phyloP scores from a whole-genome alignment of 1,284 basidiomycete species.

The Quambalaria eucalypti region DNA sequence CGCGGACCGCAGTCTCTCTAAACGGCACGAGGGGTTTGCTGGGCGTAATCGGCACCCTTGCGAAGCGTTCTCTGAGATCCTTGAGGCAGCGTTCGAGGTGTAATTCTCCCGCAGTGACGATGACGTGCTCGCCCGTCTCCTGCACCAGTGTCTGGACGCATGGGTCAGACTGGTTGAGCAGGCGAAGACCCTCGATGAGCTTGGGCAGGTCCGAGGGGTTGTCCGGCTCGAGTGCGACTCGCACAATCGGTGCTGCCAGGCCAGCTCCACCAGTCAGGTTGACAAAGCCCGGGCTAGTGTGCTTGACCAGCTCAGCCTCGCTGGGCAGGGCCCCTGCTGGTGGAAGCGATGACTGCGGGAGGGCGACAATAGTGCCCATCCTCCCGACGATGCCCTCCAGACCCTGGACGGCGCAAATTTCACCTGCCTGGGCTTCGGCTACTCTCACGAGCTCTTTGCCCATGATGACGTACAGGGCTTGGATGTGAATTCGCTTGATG shows the following conservation, averaged over 20 bases:
- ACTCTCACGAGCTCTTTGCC: conserved; percentile 82
- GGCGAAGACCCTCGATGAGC: conserved; percentile 73
- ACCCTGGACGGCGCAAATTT: conserved; percentile 87
- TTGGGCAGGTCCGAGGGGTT: conserved; percentile 82
- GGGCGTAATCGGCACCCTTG: conserved; percentile 80
- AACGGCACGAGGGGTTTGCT: conserved; percentile 96
- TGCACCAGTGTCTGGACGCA: conserved; percentile 96
- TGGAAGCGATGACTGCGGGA: no score
- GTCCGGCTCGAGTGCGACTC: conserved; percentile 83
- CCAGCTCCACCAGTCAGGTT: conserved; percentile 40
- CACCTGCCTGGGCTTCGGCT: conserved; percentile 77
- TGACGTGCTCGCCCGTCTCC: conserved; percentile 93
- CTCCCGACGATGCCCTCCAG: conserved; percentile 82
- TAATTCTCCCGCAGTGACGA: conserved; percentile 88
- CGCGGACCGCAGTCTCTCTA: conserved; percentile 74
- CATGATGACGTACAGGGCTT: conserved; percentile 94
- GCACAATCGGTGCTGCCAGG: conserved; percentile 69
- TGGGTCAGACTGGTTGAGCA: conserved; percentile 90
- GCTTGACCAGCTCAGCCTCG: neutral
- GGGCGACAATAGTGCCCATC: conserved; percentile 77
- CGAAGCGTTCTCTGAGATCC: conserved; percentile 89
- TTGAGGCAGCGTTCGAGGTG: conserved; percentile 94
- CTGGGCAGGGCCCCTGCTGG: conserved; percentile 9
- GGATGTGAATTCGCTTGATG: conserved; percentile 58
- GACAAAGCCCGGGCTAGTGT: conserved; percentile 15